phyloP scores from a whole-genome alignment of 2,329 filamentous ascomycete species.

The Polytolypa hystricis region DNA sequence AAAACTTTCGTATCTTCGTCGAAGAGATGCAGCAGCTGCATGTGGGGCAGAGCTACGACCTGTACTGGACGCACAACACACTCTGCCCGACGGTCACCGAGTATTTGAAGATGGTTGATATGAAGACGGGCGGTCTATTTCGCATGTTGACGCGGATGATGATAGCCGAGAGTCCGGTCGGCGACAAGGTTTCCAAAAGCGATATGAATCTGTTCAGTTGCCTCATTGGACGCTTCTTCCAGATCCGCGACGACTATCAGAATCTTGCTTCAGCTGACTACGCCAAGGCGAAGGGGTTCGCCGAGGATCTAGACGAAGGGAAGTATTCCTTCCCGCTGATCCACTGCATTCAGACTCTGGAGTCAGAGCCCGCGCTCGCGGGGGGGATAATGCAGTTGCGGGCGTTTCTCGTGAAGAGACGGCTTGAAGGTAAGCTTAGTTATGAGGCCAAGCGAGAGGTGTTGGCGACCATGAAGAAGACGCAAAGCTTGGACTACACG shows the following conservation, averaged over 20 bases:
- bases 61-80: conserved; percentile 38
- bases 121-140: conserved; percentile 40
- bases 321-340: conserved; percentile 97
- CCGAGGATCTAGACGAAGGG: conserved; percentile 90
- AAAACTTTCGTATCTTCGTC: conserved; percentile 34
- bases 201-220: conserved; percentile 57
- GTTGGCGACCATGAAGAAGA: conserved; percentile 4
- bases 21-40: conserved; percentile 38
- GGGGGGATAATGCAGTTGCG: conserved; percentile 9
- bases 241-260: conserved; percentile 63
- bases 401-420: conserved; percentile 6
- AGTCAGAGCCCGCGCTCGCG: neutral
- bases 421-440: neutral
- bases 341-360: conserved; percentile 60
- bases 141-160: conserved; percentile 36
- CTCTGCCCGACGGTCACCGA: conserved; percentile 37
- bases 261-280: conserved; percentile 62
- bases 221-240: conserved; percentile 35
- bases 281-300: conserved; percentile 80
- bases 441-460: conserved; percentile 1
- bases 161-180: conserved; percentile 17
- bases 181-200: conserved; percentile 7
- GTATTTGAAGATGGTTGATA: conserved; percentile 39
- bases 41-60: conserved; percentile 38
- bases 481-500: conserved; percentile 6